A percentile compares a stretch with the other conserved stretches of the same genome.
Evolutionary conservation across 2,329 filamentous ascomycete species (phyloP).

Genomic region (Berkeleyomyces rouxiae): DNA sequence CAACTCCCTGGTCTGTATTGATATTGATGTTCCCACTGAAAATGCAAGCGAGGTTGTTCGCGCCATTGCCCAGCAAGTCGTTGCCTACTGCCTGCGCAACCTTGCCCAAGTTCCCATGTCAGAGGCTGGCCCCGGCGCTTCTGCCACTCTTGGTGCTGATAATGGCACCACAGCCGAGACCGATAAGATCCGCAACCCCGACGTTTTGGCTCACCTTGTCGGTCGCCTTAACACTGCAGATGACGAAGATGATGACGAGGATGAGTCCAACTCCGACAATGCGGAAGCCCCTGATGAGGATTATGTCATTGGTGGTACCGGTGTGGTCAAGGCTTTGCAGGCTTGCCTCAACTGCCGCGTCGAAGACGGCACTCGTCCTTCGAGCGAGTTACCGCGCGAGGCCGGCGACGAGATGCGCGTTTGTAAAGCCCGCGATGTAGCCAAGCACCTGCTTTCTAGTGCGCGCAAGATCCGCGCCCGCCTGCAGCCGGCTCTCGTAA

Average conservation of each 20-base stretch:
- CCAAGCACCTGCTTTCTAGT: conserved; percentile 71
- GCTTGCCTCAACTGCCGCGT: conserved; percentile 68
- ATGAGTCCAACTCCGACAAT: conserved; percentile 24
- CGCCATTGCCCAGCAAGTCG: conserved; percentile 82
- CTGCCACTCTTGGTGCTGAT: conserved; percentile 18
- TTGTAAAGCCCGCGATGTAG: conserved; percentile 76
- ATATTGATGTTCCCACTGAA: conserved; percentile 71
- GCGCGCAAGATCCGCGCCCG: conserved; percentile 76
- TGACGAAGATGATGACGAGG: conserved; percentile 44
- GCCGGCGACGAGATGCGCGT: conserved; percentile 16
- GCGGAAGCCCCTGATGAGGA: conserved; percentile 64
- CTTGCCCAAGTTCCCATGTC: conserved; percentile 63
- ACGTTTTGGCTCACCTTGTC: conserved; percentile 74
- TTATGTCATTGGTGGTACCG: conserved; percentile 90
- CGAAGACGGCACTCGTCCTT: conserved; percentile 40
- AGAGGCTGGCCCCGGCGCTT: conserved; percentile 34
- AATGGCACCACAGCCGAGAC: not conserved
- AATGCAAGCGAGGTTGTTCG: conserved; percentile 83
- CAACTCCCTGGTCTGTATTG: conserved; percentile 67
- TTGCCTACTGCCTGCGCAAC: conserved; percentile 84
- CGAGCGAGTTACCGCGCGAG: conserved; percentile 24
- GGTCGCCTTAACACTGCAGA: conserved; percentile 42
- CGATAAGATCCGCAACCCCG: conserved; percentile 36
- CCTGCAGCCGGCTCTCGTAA: conserved; percentile 66
- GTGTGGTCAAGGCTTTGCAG: conserved; percentile 82